phyloP scores from a whole-genome alignment of 306 rosid genomes.

The Prunus campanulata region DNA sequence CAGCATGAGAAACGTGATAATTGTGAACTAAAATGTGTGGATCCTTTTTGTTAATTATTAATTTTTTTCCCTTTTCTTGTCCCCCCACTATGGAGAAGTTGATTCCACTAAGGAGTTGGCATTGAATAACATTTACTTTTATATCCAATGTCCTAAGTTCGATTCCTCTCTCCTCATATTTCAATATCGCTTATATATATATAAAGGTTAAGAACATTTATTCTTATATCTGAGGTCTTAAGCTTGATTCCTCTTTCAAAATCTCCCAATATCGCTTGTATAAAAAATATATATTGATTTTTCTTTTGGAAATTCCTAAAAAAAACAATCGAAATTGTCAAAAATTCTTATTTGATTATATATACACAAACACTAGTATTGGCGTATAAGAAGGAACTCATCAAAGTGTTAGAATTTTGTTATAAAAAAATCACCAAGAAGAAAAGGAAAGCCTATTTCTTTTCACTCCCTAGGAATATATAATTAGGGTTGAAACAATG shows the following conservation, averaged over 20 bases:
- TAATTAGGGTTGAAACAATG: neutral
- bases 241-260: too few species aligned
- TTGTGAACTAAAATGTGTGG: neutral
- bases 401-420: neutral
- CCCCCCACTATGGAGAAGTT: neutral
- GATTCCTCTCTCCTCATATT: fast-evolving
- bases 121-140: neutral
- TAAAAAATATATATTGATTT: too few species aligned
- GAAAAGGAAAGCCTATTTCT: neutral
- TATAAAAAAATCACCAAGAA: neutral
- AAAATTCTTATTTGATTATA: neutral
- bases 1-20: slow-evolving; percentile 13
- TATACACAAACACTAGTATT: neutral
- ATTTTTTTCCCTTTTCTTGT: neutral
- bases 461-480: neutral
- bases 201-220: too few species aligned
- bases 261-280: too few species aligned
- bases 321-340: neutral
- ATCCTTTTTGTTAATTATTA: neutral
- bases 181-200: too few species aligned
- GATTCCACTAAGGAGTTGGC: neutral
- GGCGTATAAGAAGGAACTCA: neutral
- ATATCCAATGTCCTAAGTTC: too few species aligned
- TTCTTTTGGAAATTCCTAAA: neutral
- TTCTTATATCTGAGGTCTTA: fast-evolving